Evolutionary conservation across 2,329 filamentous ascomycete genomes (phyloP), one percentile per base, ranked within the genome.

Genomic region (Hypoxylon sp.): DNA sequence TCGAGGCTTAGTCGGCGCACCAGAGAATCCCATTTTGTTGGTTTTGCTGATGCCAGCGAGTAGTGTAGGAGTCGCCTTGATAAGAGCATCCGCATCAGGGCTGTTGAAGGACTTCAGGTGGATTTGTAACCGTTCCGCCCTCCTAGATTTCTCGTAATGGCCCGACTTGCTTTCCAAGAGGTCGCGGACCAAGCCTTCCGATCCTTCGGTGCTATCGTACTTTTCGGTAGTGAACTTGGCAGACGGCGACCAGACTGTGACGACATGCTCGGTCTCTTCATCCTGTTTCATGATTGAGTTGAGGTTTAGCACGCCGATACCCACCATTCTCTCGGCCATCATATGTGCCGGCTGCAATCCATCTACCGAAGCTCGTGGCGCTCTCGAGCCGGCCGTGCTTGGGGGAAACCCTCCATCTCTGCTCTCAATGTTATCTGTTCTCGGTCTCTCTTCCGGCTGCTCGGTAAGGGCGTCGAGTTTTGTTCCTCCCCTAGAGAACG

Each of bases 1-100:
- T 72, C 96, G 86, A 14, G 91, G 85, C 75, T 93, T 94, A 0
- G 91, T 93, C 0, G 96, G 95, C 1, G 94, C 94, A 11, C 94
- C 94, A 2, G 95, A 93, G 76, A 99, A 98, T 1, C 94, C 96
- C 77, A 98, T 94, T 76, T 96, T 96, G 72, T 85, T 91, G 0
- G 94, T 97, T 77, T 91, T 91, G 61, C 85, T 85, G 64, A 98
- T 87, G 53, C 91, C 90, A 52, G 96, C 91, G 12, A 99, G 87
- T 12, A 96, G 81, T 0, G 95, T 98, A 0, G 96, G 96, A 2
- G 93, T 97, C 49, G 91, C 89, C 73, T 91, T 93, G 74, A 98
- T 91, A 40, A 99, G 85, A 0, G 81, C 83, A 69, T 97, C 93
- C 0, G 93, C 89, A 72, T 98, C 93, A 1, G 87, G 83, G 71